Base-by-base conservation (phyloP, 495 filamentous ascomycete species). In the Penicillium goetzii region DNA sequence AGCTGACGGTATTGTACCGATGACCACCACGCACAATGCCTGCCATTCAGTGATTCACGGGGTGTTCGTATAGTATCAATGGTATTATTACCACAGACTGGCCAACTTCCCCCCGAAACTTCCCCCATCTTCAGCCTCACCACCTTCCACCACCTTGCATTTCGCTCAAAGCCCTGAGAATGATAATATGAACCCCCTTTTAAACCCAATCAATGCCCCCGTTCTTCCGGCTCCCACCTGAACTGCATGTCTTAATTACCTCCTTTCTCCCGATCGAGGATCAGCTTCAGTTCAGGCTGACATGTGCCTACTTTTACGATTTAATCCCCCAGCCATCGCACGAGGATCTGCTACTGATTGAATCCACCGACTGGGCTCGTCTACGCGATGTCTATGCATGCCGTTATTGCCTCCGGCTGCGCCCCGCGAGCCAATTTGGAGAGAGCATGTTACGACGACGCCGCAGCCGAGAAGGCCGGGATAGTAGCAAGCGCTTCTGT, bases 241-340 rank as follows among this genome's bases (percentile, higher is more conserved):
- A 89, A 67, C 70, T 89, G 14, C 86, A 87, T 56, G 77, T 79
- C 50, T 74, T 80, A 51, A 79, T 89, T 62, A 77, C 83, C 61
- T 74, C 80, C 63, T 79, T 81, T 67, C 78, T 89, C 28, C 79
- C 83, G 64, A 77, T 81, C 28, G 83, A 85, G 65, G 84, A 86
- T 68, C 77, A 79, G 70, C 78, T 81, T 59, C 81, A 80, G 64
- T 77, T 89, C 14, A 81, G 81, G 14, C 73, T 87, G 21, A 81
- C 85, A 14, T 74, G 69, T 58, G 49, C 36, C 32, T 74, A 74
- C 55, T 68, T 78, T 28, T 55, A 70, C 59, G 19, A 61, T 12
- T 49, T 74, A 1, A 59, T 76, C 33, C 70, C 76, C 3, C 56
- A 19, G 2, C 68, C 67, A 15, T 69, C 66, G 2, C 74, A 77